Conservation (phyloP, 2,329 filamentous ascomycete genomes). For the Trichoderma citrinoviride region DNA sequence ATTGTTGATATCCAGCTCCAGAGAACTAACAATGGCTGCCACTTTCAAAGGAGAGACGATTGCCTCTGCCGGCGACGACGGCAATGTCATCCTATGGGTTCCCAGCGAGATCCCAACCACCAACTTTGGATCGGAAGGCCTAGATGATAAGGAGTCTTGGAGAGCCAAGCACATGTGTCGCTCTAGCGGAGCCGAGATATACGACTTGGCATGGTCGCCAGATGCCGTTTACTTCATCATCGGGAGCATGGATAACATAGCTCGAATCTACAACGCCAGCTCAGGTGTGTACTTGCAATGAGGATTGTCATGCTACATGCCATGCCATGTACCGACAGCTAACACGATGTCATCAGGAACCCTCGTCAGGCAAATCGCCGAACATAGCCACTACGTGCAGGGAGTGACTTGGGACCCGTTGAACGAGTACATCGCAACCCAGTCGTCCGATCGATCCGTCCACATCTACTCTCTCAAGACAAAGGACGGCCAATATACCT, state of each 20-base stretch:
- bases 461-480: slow-evolving; percentile 96
- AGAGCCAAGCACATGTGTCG: slow-evolving; percentile 96
- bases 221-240: slow-evolving; percentile 95
- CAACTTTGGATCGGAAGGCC: slow-evolving; percentile 74
- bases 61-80: slow-evolving; percentile 93
- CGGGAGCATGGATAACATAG: slow-evolving; percentile 98
- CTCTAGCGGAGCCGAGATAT: slow-evolving; percentile 92
- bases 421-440: slow-evolving; percentile 96
- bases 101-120: slow-evolving; percentile 72
- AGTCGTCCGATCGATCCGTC: slow-evolving; percentile 95
- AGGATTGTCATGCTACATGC: background rate
- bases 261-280: slow-evolving; percentile 91
- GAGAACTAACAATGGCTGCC: slow-evolving; percentile 20
- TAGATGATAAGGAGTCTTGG: slow-evolving; percentile 96
- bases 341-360: slow-evolving; percentile 40
- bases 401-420: slow-evolving; percentile 97
- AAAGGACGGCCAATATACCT: slow-evolving; percentile 91
- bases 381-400: slow-evolving; percentile 97
- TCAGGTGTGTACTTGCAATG: slow-evolving; percentile 61
- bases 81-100: slow-evolving; percentile 95
- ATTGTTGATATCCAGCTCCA: background rate
- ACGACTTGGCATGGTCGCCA: slow-evolving; percentile 98
- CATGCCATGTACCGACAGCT: slow-evolving; percentile 7
- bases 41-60: slow-evolving; percentile 72
- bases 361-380: slow-evolving; percentile 86